These are phyloP conservation scores for Talaromyces nanjingensis DNA, from an alignment of 495 filamentous ascomycete species.

Conservation along the genomic window DNA sequence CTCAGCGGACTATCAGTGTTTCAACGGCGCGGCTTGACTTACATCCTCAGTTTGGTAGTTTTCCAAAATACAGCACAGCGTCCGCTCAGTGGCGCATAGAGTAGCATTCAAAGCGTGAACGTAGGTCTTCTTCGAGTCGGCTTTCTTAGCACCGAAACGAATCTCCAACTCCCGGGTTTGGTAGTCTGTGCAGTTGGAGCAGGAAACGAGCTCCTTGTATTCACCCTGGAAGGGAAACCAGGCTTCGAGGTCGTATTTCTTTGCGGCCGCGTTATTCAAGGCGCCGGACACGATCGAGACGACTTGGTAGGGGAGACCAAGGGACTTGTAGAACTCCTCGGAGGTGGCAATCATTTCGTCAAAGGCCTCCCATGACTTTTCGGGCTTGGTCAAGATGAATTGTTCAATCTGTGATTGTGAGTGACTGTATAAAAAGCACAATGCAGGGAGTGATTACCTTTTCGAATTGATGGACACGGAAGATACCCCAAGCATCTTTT, in stretches of 20 bases:
- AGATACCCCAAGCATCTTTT: conserved; percentile 96
- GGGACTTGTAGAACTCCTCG: conserved; percentile 90
- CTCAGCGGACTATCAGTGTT: neutral
- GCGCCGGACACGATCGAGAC: conserved; percentile 93
- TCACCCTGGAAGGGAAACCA: conserved; percentile 96
- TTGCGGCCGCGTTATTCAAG: conserved; percentile 85
- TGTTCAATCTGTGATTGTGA: conserved; percentile 62
- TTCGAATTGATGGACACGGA: conserved; percentile 97
- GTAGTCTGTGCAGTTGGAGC: conserved; percentile 95
- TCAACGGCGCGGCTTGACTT: conserved; percentile 14
- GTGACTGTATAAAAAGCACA: conserved; percentile 9
- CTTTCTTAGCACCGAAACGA: conserved; percentile 70
- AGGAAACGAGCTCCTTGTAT: conserved; percentile 95
- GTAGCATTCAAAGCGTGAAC: conserved; percentile 92
- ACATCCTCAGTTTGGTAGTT: conserved; percentile 91
- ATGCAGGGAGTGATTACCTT: conserved; percentile 49
- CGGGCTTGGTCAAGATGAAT: conserved; percentile 88
- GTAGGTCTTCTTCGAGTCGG: conserved; percentile 81
- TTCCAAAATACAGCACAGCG: conserved; percentile 90
- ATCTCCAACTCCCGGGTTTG: conserved; percentile 86
- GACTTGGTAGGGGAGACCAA: conserved; percentile 82
- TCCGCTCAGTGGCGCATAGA: conserved; percentile 85
- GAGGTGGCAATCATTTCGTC: conserved; percentile 85
- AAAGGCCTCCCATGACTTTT: conserved; percentile 90
- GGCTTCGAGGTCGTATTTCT: conserved; percentile 95